Evolutionary conservation across 345 rosid genomes (phyloP).

Genomic region (Brassica juncea): DNA sequence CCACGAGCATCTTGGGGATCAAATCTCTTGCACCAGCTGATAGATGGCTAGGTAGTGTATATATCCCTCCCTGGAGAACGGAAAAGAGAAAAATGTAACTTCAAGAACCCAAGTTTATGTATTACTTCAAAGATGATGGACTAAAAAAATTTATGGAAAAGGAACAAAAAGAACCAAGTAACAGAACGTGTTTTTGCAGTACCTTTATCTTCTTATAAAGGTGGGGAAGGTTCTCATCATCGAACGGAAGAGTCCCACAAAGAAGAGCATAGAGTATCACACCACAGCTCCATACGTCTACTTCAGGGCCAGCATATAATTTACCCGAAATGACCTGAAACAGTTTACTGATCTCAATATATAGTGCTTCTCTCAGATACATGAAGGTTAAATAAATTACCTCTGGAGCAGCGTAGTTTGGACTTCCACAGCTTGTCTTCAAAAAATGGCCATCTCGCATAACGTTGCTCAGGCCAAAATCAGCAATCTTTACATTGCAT

Average conservation of each 20-base stretch:
- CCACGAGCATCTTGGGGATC: conserved; percentile 91
- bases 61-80: conserved; percentile 66
- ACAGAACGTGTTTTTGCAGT: conserved; percentile 5
- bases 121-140: conserved; percentile 1
- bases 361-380: not conserved
- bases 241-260: conserved; percentile 93
- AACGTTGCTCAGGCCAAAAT: conserved; percentile 92
- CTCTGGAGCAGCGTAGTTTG: conserved; percentile 94
- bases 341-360: conserved; percentile 6
- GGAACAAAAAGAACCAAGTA: not conserved
- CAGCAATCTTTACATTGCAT: conserved; percentile 92
- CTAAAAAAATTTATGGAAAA: no score
- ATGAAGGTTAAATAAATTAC: conserved; percentile 25
- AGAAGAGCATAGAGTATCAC: conserved; percentile 93
- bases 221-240: conserved; percentile 87
- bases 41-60: conserved; percentile 89
- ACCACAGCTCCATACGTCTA: conserved; percentile 99
- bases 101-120: not conserved
- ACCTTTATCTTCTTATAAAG: conserved; percentile 93
- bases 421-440: conserved; percentile 95
- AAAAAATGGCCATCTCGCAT: conserved; percentile 96
- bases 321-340: conserved; percentile 83
- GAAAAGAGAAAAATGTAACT: not conserved
- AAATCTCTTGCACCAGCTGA: conserved; percentile 85
- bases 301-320: conserved; percentile 91